These are phyloP conservation scores for Gossypium laxum DNA, from an alignment of 441 rosid genomes.

Conservation along the genomic window DNA sequence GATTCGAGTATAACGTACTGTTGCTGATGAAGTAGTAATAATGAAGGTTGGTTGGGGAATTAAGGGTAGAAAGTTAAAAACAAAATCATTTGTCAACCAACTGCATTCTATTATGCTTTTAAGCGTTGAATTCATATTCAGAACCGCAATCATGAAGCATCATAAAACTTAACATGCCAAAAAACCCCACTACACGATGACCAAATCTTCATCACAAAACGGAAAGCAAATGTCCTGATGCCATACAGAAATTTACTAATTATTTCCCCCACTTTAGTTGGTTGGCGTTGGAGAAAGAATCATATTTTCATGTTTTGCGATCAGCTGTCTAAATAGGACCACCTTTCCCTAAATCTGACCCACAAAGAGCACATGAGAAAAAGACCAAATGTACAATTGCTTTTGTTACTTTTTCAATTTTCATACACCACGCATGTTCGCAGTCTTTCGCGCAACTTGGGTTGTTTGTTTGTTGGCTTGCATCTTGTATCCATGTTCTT, in stretches of 20 bases:
- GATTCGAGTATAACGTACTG: neutral
- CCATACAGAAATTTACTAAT: neutral
- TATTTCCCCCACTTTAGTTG: neutral
- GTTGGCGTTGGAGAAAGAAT: slow-evolving; percentile 7
- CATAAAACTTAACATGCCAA: neutral
- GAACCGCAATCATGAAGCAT: neutral
- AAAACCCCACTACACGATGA: neutral
- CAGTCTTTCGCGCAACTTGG: slow-evolving; percentile 4
- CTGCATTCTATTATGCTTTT: neutral
- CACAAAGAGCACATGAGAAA: neutral
- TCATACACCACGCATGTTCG: slow-evolving; percentile 13
- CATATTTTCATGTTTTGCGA: neutral
- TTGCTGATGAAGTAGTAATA: neutral
- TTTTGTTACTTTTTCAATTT: neutral
- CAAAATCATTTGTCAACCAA: neutral
- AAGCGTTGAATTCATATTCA: neutral
- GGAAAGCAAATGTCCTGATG: neutral
- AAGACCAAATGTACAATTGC: neutral
- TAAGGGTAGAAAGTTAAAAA: neutral
- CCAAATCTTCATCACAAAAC: neutral
- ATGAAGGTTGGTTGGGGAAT: neutral
- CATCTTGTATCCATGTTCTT: neutral
- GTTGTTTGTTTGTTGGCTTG: neutral
- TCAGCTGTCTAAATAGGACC: slow-evolving; percentile 7
- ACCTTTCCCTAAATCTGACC: neutral